Percentiles rank a stretch among this genome's conserved stretches.
Conservation (phyloP, 208 protist genomes). For the Wallacemonas sp. region DNA sequence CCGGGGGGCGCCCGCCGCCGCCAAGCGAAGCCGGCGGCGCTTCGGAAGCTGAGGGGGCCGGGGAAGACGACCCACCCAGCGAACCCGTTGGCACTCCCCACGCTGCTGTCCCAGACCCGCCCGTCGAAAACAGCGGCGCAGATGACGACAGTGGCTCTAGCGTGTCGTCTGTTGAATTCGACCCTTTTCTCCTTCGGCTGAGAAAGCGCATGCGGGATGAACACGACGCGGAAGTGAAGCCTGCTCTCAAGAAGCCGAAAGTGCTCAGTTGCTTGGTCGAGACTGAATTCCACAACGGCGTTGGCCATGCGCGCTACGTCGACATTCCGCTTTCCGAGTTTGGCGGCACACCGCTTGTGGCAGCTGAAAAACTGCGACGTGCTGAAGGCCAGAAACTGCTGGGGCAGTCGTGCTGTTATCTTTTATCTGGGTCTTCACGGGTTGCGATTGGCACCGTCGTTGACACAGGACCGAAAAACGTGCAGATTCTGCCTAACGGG, state of each 20-base stretch:
- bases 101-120: too few species aligned
- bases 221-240: not conserved
- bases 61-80: not conserved
- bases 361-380: not conserved
- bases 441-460: not conserved
- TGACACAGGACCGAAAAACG: not conserved
- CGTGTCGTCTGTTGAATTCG: not conserved
- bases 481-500: not conserved
- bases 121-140: not conserved
- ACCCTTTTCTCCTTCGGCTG: not conserved
- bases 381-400: conserved; percentile 1
- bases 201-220: not conserved
- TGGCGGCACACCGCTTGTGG: not conserved
- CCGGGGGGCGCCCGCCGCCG: too few species aligned
- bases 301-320: not conserved
- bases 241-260: too few species aligned
- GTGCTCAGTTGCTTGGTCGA: not conserved
- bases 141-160: not conserved
- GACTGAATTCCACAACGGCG: not conserved
- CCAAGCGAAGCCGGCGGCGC: too few species aligned
- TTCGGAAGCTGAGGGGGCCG: not conserved
- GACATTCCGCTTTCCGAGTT: conserved; percentile 6
- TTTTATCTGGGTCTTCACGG: not conserved
- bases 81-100: too few species aligned
- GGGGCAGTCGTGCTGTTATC: not conserved